Base-by-base conservation (phyloP, 1,284 basidiomycete genomes). In the Austropuccinia psidii region DNA sequence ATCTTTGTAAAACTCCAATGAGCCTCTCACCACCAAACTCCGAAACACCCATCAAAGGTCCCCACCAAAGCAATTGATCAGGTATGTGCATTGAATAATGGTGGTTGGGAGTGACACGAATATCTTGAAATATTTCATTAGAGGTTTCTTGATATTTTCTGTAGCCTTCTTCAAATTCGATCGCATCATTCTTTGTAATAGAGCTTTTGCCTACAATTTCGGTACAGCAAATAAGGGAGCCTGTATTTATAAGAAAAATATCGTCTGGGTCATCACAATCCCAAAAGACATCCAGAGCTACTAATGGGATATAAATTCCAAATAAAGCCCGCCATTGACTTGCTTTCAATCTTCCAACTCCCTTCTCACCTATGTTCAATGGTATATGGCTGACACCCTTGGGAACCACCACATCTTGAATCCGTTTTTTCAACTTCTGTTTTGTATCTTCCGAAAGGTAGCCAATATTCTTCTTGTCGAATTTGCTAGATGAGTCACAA, bases 71-170 rank as follows among this genome's bases (percentile, higher is more conserved):
- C 31, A 67, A n/a, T 43, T 74, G 73, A 24, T 74, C 39, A 27
- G 75, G 75, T 45, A 75, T 75, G 39, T 75, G 75, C 13, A 61
- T 41, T 17, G 73, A 73, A 60, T 66, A 75, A 55, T 75, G 75
- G 57, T 75, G 75, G 57, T 75, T 75, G n/a, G 75, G 75, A 47
- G 57, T 62, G 4, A 57, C 39, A 13, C 35, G 39, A 6, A 52
- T 41, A 31, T 68, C 24, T 7, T 58, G 24, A 61, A 66, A 75
- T 6, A 74, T 62, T n/a, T 39, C 24, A 37, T 47, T 60, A 39
- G 54, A 72, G 29, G 67, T 54, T 75, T 69, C 58, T 11, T 37
- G 35, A 45, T 68, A 75, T 4, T 5, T 35, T 29, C 69, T n/a
- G 75, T 69, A 69, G 17, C 52, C 27, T 17, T 15, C n/a, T 68